Evolutionary conservation across 179 eudicot genomes (phyloP).

Genomic region (Vitellaria paradoxa): DNA sequence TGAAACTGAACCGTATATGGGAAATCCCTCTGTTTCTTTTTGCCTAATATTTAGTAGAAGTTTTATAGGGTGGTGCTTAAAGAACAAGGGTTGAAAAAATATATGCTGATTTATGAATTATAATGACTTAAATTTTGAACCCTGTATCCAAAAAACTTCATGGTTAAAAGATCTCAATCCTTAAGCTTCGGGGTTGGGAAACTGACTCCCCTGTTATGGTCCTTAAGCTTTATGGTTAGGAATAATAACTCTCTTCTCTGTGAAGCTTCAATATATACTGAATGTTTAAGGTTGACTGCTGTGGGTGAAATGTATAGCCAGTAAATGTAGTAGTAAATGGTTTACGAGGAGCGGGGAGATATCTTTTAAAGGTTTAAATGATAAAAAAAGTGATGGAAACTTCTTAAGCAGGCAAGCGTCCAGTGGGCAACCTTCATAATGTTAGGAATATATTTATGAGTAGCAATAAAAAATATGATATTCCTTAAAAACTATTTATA

Average conservation of each 20-base stretch:
- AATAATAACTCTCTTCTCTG: no score
- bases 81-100: neutral
- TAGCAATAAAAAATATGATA: neutral
- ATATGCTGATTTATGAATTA: neutral
- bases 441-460: neutral
- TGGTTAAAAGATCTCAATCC: neutral
- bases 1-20: neutral
- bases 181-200: neutral
- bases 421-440: neutral
- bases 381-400: neutral
- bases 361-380: neutral
- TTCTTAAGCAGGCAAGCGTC: neutral
- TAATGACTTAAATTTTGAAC: neutral
- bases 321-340: neutral
- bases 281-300: neutral
- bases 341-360: neutral
- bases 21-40: neutral
- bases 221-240: neutral
- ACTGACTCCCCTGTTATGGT: neutral
- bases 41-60: neutral
- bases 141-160: neutral
- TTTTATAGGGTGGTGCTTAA: neutral
- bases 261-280: neutral
- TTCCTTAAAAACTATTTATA: neutral
- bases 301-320: neutral